Percentiles rank a stretch among this genome's conserved stretches.
phyloP scores from a whole-genome alignment of 1,139 yeast genomes.

The Yamadazyma taylorii region DNA sequence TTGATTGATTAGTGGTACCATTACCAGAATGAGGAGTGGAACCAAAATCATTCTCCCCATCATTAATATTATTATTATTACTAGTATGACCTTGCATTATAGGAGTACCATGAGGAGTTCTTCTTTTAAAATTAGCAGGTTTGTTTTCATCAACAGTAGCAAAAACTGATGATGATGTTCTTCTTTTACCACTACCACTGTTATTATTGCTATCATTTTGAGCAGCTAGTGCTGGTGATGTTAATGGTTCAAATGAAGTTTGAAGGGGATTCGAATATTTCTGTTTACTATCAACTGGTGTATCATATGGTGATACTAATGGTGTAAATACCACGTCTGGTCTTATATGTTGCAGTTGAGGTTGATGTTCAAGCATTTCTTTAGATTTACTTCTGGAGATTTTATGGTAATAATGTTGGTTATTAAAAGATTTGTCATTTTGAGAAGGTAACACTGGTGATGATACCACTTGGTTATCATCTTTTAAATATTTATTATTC shows the following conservation, averaged over 20 bases:
- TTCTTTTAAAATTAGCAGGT: conserved; percentile 27
- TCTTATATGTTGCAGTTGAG: conserved; percentile 32
- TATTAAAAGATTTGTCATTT: conserved; percentile 43
- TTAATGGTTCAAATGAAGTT: conserved; percentile 47
- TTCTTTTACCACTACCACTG: conserved; percentile 28
- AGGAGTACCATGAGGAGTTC: conserved; percentile 54
- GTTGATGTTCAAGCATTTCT: conserved; percentile 16
- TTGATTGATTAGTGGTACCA: conserved; percentile 8
- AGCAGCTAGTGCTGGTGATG: conserved; percentile 68
- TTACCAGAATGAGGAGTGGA: conserved; percentile 13
- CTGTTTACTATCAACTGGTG: conserved; percentile 52
- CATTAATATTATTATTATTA: conserved; percentile 8
- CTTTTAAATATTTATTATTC: conserved; percentile 8
- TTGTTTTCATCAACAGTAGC: conserved; percentile 29
- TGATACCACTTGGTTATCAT: conserved; percentile 20
- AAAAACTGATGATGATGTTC: conserved; percentile 37
- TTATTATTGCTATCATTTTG: too few relatives aligned
- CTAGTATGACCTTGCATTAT: conserved; percentile 30
- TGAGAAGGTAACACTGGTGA: conserved; percentile 48
- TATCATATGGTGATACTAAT: conserved; percentile 70
- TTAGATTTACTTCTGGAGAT: conserved; percentile 18
- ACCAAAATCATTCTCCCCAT: too few relatives aligned
- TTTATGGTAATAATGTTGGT: conserved; percentile 44
- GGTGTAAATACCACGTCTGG: conserved; percentile 68
- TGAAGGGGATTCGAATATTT: conserved; percentile 27